phyloP scores from a whole-genome alignment of 305 asterid genomes.

The Rubia peregrina region DNA sequence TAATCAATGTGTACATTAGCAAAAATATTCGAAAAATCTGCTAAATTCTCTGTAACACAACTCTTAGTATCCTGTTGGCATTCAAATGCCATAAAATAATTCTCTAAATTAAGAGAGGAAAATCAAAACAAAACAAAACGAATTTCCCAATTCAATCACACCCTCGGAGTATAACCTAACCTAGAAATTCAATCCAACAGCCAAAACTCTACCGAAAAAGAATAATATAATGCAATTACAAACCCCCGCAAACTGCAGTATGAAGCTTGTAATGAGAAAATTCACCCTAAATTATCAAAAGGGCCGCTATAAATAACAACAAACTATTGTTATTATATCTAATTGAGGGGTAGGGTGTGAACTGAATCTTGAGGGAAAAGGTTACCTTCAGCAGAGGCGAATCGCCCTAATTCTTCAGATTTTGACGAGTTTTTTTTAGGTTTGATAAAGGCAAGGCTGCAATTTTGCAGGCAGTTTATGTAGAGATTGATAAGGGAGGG shows the following conservation, averaged over 20 bases:
- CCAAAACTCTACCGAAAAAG: conserved; percentile 14
- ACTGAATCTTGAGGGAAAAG: conserved; percentile 10
- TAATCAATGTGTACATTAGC: conserved; percentile 19
- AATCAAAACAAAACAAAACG: conserved; percentile 10
- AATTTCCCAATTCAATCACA: conserved; percentile 18
- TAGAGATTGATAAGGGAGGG: not conserved
- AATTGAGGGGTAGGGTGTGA: conserved; percentile 15
- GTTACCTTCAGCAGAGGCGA: conserved; percentile 14
- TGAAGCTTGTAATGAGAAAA: not conserved
- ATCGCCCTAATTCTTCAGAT: conserved; percentile 5
- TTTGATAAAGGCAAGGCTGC: not conserved
- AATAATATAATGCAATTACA: conserved; percentile 25
- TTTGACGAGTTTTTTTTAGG: not conserved
- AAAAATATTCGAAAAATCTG: conserved; percentile 31
- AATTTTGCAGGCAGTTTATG: not conserved
- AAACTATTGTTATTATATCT: not conserved
- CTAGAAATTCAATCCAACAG: conserved; percentile 7
- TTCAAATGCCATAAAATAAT: conserved; percentile 83
- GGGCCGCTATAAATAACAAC: not conserved
- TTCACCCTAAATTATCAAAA: not conserved
- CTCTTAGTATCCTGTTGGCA: conserved; percentile 54
- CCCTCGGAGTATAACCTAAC: conserved; percentile 15
- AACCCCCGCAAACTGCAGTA: conserved; percentile 17
- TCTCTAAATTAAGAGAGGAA: conserved; percentile 7
- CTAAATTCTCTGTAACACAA: conserved; percentile 26